Conservation (phyloP, 2,329 filamentous ascomycete genomes). For the Coleophoma eucalyptorum region DNA sequence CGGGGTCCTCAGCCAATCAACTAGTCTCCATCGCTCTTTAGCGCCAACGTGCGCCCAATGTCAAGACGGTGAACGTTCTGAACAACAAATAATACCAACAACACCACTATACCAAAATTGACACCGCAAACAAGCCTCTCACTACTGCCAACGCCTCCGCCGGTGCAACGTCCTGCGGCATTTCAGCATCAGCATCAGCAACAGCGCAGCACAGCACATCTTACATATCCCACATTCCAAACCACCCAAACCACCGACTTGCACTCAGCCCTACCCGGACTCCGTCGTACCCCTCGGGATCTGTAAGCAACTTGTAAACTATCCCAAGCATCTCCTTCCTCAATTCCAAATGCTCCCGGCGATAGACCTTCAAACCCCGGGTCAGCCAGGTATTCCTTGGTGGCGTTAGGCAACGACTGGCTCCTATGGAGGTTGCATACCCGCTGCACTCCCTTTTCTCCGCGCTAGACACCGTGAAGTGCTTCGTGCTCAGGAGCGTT, state of each 20-base stretch:
- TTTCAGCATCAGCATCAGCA: not conserved
- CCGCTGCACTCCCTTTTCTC: not conserved
- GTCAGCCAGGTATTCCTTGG: not conserved
- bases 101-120: not conserved
- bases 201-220: not conserved
- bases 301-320: not conserved
- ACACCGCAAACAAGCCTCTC: not conserved
- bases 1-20: not conserved
- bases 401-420: not conserved
- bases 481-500: no score
- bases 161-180: not conserved
- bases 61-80: not conserved
- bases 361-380: no score
- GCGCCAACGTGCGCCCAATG: not conserved
- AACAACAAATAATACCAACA: not conserved
- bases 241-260: not conserved
- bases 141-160: not conserved
- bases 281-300: not conserved
- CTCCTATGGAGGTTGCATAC: not conserved
- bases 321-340: not conserved
- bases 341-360: not conserved
- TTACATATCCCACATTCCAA: not conserved
- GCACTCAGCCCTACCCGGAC: constrained; percentile 20
- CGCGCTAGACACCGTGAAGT: not conserved
- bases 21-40: not conserved